Percentiles rank a stretch among this genome's conserved stretches.
These are phyloP conservation scores for Globisporangium acanthophoron DNA, from an alignment of 352 stramenopile species.

Conservation along the genomic window DNA sequence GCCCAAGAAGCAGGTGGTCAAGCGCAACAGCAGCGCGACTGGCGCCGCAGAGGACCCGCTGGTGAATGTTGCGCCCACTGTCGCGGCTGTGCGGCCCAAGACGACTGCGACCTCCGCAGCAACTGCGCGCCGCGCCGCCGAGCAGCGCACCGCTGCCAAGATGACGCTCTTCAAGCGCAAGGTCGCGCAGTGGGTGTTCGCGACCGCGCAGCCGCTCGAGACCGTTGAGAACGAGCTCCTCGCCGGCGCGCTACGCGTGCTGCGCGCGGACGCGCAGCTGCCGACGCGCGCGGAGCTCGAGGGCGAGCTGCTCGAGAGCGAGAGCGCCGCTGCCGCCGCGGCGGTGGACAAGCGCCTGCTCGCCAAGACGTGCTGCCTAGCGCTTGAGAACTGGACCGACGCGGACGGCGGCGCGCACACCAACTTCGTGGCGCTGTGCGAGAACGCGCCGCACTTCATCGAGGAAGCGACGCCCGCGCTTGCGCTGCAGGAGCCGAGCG, in stretches of 20 bases:
- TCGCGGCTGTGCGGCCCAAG: background rate
- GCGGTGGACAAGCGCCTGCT: conserved; percentile 40
- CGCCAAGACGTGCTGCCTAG: conserved; percentile 46
- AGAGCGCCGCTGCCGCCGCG: conserved; percentile 33
- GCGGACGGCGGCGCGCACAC: conserved; percentile 30
- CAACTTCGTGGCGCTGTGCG: conserved; percentile 37
- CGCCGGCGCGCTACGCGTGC: conserved; percentile 28
- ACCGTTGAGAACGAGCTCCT: conserved; percentile 39
- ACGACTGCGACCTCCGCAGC: background rate
- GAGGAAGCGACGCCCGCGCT: conserved; percentile 20
- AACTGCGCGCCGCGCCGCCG: background rate
- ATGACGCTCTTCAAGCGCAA: conserved; percentile 55
- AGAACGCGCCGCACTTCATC: conserved; percentile 38
- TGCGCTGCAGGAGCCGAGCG: background rate
- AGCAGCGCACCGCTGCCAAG: conserved; percentile 37
- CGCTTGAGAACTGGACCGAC: conserved; percentile 52
- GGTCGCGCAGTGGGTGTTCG: conserved; percentile 60
- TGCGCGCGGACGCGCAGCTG: conserved; percentile 35
- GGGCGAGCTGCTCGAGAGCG: conserved; percentile 55
- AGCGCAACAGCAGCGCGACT: conserved; percentile 1
- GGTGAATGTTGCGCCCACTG: background rate
- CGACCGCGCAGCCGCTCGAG: conserved; percentile 45
- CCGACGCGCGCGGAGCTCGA: conserved; percentile 53
- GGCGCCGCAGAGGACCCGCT: background rate
- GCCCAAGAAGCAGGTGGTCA: background rate